Evolutionary conservation across 352 stramenopile species (phyloP), one percentile per base, ranked within the genome.

Genomic region (Blastocystis sp.): DNA sequence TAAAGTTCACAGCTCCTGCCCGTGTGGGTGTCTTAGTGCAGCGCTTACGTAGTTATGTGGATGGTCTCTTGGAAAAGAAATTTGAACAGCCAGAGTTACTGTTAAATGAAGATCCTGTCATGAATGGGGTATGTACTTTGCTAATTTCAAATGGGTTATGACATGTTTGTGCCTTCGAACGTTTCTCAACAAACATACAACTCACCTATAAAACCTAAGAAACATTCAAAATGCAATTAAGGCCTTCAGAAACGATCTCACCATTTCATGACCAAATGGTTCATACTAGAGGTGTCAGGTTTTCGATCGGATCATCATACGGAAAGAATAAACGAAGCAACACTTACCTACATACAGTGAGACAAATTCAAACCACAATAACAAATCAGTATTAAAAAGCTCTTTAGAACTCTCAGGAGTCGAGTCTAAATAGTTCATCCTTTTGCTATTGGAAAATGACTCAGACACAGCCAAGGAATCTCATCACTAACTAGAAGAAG

Each of bases 1-100:
- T 98, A 49, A 92, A 93, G 29, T 98, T 99, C 87, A 89, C 95
- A 29, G 93, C 95, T 58, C 91, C 96, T 52, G 92, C 94, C 1
- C 94, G 96, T 57, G 94, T 97, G 43, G 96, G 94, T 27, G 96
- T 97, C 51, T 91, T 98, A 19, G 94, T 99, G 27, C 97, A 97
- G 88, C 92, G 95, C 37, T 93, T 99, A 74, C 91, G 95, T 21
- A 90, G 92, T 43, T 92, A 97, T 66, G 92, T 99, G 81, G 96
- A 99, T 88, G 88, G 89, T 29, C 90, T 98, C 27, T 88, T 98
- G 63, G 90, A 94, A 24, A 88, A 94, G 57, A 98, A 98, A 90
- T 97, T 98, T 69, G 92, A 94, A 16, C 89, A 95, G 12, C 95
- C 96, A 0, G 90, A 91, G 59, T 88, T 97, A 14, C 93, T 97